Evolutionary conservation across 1,284 basidiomycete genomes (phyloP), one percentile per base, ranked within the genome.

Genomic region (Pascua sp.): DNA sequence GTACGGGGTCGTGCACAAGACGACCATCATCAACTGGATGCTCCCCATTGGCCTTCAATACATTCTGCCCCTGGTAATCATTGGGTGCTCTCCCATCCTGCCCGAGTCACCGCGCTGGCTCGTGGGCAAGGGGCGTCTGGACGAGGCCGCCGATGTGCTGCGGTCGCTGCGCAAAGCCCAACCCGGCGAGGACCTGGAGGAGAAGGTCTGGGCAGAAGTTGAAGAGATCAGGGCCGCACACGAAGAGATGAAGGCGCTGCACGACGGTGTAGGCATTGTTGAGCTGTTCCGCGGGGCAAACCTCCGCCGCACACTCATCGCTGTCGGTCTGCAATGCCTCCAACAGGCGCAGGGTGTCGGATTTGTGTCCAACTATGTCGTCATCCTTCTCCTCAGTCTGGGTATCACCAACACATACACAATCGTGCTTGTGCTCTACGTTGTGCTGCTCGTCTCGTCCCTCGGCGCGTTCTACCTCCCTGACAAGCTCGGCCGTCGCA

Each of bases 401-500:
- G 70, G 75, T 16, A 53, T 73, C 12, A 36, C 11, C 15, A 49
- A 49, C 47, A 12, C 12, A 4, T 49, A 49, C 47, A 16, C 38
- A 4, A 49, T 49, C 18, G 32, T 38, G 4, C 17, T 49, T 4
- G 32, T 38, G 2, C 47, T 49, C n/a, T 36, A 49, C 47, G 17
- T 24, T 8, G 47, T 49, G 2, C 32, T 46, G 12, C 32, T 46
- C 32, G 45, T 46, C 32, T 11, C 32, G 11, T 46, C 40, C 2
- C 40, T 41, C 57, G 70, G 68, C 8, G 24, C 16, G 16, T 75
- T 75, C 69, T 67, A 67, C 40, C 51, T 77, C 13, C 69, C 76
- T 56, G 69, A 74, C 46, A 62, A 67, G 9, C 68, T 71, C 55
- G 73, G 75, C 7, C 69, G 77, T 32, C 68, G 77, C 38, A 67